A percentile compares a stretch with the other conserved stretches of the same genome.
phyloP scores from a whole-genome alignment of 2,329 filamentous ascomycete species.

The Juglanconis sp. region DNA sequence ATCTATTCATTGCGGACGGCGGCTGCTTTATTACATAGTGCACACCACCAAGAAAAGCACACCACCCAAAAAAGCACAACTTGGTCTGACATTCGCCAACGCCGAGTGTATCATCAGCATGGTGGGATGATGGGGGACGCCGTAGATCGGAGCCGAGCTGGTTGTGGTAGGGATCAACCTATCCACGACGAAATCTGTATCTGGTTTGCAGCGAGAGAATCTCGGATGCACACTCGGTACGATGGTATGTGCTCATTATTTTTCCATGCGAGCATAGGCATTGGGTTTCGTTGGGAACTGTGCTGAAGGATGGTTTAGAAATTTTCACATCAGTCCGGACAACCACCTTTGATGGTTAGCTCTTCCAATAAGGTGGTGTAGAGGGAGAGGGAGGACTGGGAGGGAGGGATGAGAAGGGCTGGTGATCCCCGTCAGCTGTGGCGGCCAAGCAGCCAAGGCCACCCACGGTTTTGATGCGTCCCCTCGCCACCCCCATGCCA shows the following conservation, averaged over 20 bases:
- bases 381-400: background rate
- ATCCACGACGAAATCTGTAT: background rate
- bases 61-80: background rate
- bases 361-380: background rate
- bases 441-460: background rate
- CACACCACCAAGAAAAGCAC: background rate
- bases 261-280: too few relatives aligned
- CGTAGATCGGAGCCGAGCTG: background rate
- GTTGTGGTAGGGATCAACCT: background rate
- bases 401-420: background rate
- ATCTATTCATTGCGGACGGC: background rate
- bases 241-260: too few relatives aligned
- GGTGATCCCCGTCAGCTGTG: background rate
- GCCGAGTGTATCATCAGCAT: background rate
- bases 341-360: too few relatives aligned
- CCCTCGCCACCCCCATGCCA: background rate
- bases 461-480: background rate
- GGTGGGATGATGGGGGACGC: background rate
- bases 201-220: background rate
- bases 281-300: background rate
- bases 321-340: background rate
- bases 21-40: background rate
- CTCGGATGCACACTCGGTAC: background rate
- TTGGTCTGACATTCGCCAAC: background rate
- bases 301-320: background rate